These are phyloP conservation scores for Zea luxurians DNA, from an alignment of 176 grass and related monocot genomes.

Conservation along the genomic window DNA sequence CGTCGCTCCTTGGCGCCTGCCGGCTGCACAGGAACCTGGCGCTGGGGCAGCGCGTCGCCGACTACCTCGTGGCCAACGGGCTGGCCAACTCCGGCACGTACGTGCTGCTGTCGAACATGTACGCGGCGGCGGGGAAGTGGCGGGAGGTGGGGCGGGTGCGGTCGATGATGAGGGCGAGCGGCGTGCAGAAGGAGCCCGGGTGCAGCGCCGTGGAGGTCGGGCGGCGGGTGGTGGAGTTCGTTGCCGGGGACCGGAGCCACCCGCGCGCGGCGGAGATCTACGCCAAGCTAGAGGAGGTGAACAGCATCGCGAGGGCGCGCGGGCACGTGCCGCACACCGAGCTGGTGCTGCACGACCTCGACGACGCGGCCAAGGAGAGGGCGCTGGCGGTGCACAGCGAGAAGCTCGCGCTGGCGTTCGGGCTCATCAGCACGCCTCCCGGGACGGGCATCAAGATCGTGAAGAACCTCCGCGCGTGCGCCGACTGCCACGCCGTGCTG, in stretches of 20 bases:
- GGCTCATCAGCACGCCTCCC: slow-evolving; percentile 69
- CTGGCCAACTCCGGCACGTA: slow-evolving; percentile 80
- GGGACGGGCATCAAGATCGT: slow-evolving; percentile 71
- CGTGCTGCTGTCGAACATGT: slow-evolving; percentile 83
- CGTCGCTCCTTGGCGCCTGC: slow-evolving; percentile 71
- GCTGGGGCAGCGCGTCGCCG: slow-evolving; percentile 67
- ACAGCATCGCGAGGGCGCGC: slow-evolving; percentile 55
- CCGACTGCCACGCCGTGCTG: slow-evolving; percentile 75
- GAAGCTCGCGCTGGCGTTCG: slow-evolving; percentile 85
- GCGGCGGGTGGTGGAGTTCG: slow-evolving; percentile 65
- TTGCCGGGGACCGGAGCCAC: slow-evolving; percentile 76
- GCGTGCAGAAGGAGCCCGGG: slow-evolving; percentile 75
- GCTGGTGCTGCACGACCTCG: slow-evolving; percentile 78
- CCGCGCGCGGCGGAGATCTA: slow-evolving; percentile 67
- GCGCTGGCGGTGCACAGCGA: slow-evolving; percentile 78
- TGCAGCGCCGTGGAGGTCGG: slow-evolving; percentile 78
- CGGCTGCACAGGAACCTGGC: slow-evolving; percentile 73
- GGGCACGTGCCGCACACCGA: slow-evolving; percentile 70
- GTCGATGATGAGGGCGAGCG: slow-evolving; percentile 74
- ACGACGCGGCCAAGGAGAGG: slow-evolving; percentile 53
- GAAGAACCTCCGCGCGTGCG: slow-evolving; percentile 81
- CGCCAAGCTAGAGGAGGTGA: slow-evolving; percentile 67
- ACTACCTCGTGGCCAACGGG: slow-evolving; percentile 55
- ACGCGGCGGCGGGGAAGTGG: slow-evolving; percentile 74
- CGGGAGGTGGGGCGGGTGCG: slow-evolving; percentile 54